Conservation (phyloP, 192 early-diverging fungal genomes). For the Podila epigama region DNA sequence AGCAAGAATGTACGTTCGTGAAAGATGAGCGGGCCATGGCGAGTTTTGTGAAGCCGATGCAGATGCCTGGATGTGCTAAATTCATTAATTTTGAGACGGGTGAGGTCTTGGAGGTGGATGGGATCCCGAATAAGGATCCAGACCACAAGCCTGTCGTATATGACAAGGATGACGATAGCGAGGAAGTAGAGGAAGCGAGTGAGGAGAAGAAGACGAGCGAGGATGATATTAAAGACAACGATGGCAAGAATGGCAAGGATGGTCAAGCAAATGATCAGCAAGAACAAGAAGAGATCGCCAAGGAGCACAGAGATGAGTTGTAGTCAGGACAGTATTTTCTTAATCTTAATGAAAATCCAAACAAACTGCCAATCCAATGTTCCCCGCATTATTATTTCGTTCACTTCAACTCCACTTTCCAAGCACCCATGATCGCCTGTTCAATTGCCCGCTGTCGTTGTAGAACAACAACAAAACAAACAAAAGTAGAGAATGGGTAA, state of each 20-base stretch:
- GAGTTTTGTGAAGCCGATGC: neutral
- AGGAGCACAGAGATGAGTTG: neutral
- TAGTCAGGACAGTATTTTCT: no score
- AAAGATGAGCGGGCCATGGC: conserved; percentile 19
- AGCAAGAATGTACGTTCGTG: conserved; percentile 24
- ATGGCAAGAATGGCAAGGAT: neutral
- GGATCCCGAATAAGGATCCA: conserved; percentile 21
- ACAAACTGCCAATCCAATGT: neutral
- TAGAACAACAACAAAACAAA: neutral
- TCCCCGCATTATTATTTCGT: neutral
- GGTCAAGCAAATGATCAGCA: neutral
- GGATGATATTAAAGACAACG: neutral
- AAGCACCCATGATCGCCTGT: no score
- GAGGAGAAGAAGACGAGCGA: neutral
- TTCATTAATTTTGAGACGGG: conserved; percentile 20
- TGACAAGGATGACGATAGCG: neutral
- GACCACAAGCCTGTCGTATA: conserved; percentile 11
- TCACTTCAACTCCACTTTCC: no score
- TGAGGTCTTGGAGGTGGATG: conserved; percentile 20
- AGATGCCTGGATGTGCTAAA: conserved; percentile 25
- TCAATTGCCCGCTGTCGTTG: no score
- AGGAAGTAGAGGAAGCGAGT: neutral
- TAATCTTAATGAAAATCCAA: no score
- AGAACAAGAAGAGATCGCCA: neutral
- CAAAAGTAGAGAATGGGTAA: neutral